phyloP scores from a whole-genome alignment of 2,329 filamentous ascomycete species.

The Hymenoscyphus albidus region DNA sequence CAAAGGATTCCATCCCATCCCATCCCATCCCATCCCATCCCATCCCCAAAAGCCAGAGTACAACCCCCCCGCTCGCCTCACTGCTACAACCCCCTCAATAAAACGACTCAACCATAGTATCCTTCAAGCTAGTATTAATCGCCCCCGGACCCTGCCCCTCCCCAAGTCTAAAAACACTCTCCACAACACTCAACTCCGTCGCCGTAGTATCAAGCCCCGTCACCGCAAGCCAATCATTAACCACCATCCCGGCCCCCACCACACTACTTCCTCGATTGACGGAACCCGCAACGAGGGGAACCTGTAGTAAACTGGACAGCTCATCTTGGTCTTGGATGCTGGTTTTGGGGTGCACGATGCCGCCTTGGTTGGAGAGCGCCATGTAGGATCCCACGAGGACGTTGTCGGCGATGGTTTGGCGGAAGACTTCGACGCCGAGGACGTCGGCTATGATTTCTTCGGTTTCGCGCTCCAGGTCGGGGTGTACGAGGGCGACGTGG shows the following conservation, averaged over 20 bases:
- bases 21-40: neutral
- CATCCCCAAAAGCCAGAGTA: neutral
- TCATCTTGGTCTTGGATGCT: slow-evolving; percentile 98
- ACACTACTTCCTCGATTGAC: slow-evolving; percentile 92
- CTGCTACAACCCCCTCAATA: slow-evolving; percentile 57
- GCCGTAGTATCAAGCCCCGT: slow-evolving; percentile 92
- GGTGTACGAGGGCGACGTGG: slow-evolving; percentile 93
- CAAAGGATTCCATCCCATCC: neutral
- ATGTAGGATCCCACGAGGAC: slow-evolving; percentile 97
- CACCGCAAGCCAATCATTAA: slow-evolving; percentile 96
- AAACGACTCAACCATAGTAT: slow-evolving; percentile 98
- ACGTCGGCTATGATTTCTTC: slow-evolving; percentile 98
- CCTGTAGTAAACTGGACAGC: slow-evolving; percentile 86
- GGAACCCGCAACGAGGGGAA: slow-evolving; percentile 89
- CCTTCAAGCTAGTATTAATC: slow-evolving; percentile 84
- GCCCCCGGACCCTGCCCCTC: slow-evolving; percentile 76
- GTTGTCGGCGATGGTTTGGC: slow-evolving; percentile 95
- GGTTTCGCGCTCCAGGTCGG: slow-evolving; percentile 93
- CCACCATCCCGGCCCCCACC: slow-evolving; percentile 94
- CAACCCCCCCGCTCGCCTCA: neutral
- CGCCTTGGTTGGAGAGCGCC: slow-evolving; percentile 91
- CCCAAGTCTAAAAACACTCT: slow-evolving; percentile 91
- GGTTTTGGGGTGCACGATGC: slow-evolving; percentile 96
- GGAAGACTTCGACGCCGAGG: slow-evolving; percentile 81
- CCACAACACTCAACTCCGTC: slow-evolving; percentile 94